Conservation (phyloP, 208 protist genomes). For the Novymonas esmeraldas region DNA sequence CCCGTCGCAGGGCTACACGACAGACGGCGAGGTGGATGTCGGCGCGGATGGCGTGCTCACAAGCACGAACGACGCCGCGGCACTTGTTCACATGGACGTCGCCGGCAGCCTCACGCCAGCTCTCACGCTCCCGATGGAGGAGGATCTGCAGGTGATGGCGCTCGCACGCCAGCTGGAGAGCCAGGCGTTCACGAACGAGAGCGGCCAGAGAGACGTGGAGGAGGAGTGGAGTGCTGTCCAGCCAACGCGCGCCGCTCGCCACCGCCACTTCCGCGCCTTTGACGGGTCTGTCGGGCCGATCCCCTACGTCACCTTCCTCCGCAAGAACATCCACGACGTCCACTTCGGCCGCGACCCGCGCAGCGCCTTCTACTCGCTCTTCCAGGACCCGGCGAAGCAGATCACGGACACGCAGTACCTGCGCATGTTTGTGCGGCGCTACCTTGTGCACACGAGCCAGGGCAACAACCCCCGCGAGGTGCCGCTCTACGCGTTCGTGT, state of each 20-base stretch:
- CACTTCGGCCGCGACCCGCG: conserved; percentile 52
- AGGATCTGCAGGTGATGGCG: neutral
- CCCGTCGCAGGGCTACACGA: no score
- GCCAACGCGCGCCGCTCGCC: neutral
- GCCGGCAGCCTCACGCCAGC: neutral
- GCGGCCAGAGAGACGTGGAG: no score
- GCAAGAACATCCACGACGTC: conserved; percentile 62
- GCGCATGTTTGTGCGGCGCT: conserved; percentile 79
- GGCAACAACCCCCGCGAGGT: conserved; percentile 65
- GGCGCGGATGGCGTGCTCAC: no score
- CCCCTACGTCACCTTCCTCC: conserved; percentile 70
- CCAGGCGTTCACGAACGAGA: no score
- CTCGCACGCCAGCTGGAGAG: no score
- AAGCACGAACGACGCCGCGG: no score
- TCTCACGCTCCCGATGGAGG: neutral
- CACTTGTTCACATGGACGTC: no score
- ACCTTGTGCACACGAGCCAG: conserved; percentile 74
- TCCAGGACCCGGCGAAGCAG: conserved; percentile 40
- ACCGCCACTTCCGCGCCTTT: neutral
- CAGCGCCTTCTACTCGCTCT: conserved; percentile 59
- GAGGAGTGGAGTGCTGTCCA: no score
- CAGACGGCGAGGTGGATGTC: no score
- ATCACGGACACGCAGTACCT: conserved; percentile 78
- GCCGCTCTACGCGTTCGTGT: conserved; percentile 57
- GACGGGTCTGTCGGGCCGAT: conserved; percentile 47